Conservation (phyloP, 345 rosid genomes). For the Ceriops tagal region DNA sequence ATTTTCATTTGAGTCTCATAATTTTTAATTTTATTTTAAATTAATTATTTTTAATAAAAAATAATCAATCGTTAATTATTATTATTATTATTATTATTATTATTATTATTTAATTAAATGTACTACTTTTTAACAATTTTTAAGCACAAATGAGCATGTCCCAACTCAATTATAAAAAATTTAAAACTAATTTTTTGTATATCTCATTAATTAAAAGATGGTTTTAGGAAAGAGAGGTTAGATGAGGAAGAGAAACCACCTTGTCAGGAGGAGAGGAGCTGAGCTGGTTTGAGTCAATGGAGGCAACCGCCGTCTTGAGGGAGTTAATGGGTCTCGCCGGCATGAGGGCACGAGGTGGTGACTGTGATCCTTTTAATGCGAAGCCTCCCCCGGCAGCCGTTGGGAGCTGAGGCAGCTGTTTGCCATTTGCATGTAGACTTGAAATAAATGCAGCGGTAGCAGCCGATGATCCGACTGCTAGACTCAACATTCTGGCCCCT, state of each 20-base stretch:
- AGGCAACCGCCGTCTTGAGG: constrained; percentile 43
- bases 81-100: no score
- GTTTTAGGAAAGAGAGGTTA: background rate
- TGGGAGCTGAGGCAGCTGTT: constrained; percentile 8
- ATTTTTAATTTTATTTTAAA: no score
- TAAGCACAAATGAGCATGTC: no score
- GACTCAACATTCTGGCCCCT: constrained; percentile 13
- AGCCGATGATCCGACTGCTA: constrained; percentile 23
- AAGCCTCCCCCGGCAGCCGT: background rate
- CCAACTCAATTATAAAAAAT: no score
- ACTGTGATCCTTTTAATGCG: constrained; percentile 5
- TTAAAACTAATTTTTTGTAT: no score
- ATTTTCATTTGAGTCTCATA: no score
- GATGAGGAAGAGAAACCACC: constrained; percentile 17
- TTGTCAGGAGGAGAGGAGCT: constrained; percentile 28
- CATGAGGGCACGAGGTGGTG: background rate
- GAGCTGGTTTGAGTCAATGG: constrained; percentile 40
- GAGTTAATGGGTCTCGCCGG: constrained; percentile 18
- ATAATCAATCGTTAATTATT: no score
- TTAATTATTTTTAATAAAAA: no score
- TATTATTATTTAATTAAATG: no score
- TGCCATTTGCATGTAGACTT: background rate
- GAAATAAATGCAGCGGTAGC: constrained; percentile 5
- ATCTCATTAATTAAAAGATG: background rate
- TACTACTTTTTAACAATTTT: no score